Evolutionary conservation across 2,329 filamentous ascomycete genomes (phyloP).

Genomic region (Colletotrichum filicis): DNA sequence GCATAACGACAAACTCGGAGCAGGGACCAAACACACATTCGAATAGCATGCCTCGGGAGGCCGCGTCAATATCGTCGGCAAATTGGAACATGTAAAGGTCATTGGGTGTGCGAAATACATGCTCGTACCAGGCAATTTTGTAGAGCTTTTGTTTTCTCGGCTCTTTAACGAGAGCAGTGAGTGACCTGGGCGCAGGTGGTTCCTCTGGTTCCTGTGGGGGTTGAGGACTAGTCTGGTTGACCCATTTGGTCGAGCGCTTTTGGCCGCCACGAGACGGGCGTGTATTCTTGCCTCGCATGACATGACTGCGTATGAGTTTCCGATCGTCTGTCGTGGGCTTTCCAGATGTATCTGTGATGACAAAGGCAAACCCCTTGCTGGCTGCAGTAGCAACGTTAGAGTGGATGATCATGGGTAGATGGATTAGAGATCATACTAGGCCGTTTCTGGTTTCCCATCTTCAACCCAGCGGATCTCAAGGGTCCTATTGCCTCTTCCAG

Average conservation of each 20-base stretch:
- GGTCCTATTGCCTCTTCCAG: background rate
- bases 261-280: background rate
- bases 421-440: slow-evolving; percentile 9
- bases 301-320: slow-evolving; percentile 38
- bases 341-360: slow-evolving; percentile 39
- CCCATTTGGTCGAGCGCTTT: background rate
- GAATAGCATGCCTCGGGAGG: slow-evolving; percentile 12
- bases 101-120: slow-evolving; percentile 2
- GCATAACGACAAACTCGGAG: background rate
- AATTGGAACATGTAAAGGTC: slow-evolving; percentile 41
- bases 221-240: background rate
- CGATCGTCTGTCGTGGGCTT: slow-evolving; percentile 39
- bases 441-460: slow-evolving; percentile 10
- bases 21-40: slow-evolving; percentile 7
- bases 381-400: background rate
- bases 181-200: background rate
- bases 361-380: slow-evolving; percentile 41
- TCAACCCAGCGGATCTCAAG: background rate
- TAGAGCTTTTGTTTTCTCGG: background rate
- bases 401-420: background rate
- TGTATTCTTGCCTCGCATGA: slow-evolving; percentile 35
- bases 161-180: background rate
- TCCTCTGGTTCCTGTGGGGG: too few species aligned
- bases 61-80: slow-evolving; percentile 25
- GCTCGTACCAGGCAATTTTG: background rate